These are phyloP conservation scores for Niveomyces coronatus DNA, from an alignment of 2,329 filamentous ascomycete species.

Conservation along the genomic window DNA sequence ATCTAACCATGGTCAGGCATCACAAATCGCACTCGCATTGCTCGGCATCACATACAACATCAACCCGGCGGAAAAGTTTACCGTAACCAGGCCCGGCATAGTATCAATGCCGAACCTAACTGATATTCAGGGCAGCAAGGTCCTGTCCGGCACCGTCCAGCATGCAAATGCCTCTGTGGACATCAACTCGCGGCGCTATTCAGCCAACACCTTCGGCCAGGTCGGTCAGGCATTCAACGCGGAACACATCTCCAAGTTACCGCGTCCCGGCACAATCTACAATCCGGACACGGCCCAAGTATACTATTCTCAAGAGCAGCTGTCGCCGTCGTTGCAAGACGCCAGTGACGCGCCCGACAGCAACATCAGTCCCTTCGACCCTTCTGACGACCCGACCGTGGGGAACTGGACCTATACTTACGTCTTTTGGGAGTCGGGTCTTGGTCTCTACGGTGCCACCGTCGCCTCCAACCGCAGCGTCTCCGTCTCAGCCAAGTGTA, in stretches of 20 bases:
- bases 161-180: slow-evolving; percentile 16
- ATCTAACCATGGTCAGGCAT: slow-evolving; percentile 18
- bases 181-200: slow-evolving; percentile 10
- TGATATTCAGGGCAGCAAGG: slow-evolving; percentile 21
- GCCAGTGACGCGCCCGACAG: background rate
- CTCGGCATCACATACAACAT: slow-evolving; percentile 32
- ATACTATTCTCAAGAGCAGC: slow-evolving; percentile 26
- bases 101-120: slow-evolving; percentile 28
- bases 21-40: slow-evolving; percentile 32
- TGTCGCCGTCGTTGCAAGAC: background rate
- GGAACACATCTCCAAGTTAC: slow-evolving; percentile 14
- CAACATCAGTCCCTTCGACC: background rate
- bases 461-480: slow-evolving; percentile 25
- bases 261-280: slow-evolving; percentile 20
- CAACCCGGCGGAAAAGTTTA: slow-evolving; percentile 23
- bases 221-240: slow-evolving; percentile 22
- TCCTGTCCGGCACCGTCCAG: slow-evolving; percentile 31
- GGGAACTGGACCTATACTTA: slow-evolving; percentile 13
- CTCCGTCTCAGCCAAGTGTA: slow-evolving; percentile 19
- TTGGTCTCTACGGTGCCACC: slow-evolving; percentile 12
- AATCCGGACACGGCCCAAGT: slow-evolving; percentile 20
- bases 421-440: slow-evolving; percentile 6
- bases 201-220: slow-evolving; percentile 23
- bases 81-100: slow-evolving; percentile 23
- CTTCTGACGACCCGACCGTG: slow-evolving; percentile 10